Conservation (phyloP, 192 early-diverging fungal genomes). For the Coemansia sp. region DNA sequence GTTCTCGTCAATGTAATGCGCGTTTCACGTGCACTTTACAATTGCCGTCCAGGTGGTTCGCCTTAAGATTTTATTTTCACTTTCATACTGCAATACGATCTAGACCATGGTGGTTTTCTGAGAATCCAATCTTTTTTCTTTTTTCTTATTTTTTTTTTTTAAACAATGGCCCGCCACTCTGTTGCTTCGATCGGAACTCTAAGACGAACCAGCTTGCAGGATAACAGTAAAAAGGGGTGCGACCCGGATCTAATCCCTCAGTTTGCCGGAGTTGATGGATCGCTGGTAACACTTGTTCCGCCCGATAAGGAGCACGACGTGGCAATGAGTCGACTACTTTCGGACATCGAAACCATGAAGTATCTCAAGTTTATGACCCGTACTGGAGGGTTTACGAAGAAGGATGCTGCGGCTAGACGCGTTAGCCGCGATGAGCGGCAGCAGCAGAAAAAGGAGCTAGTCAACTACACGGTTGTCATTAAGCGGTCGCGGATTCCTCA, state of each 20-base stretch:
- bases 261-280: slow-evolving; percentile 16
- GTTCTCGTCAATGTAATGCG: slow-evolving; percentile 35
- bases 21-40: slow-evolving; percentile 15
- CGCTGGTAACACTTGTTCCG: slow-evolving; percentile 27
- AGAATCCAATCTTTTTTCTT: neutral
- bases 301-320: slow-evolving; percentile 39
- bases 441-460: slow-evolving; percentile 16
- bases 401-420: slow-evolving; percentile 18
- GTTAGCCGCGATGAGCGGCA: slow-evolving; percentile 21
- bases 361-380: slow-evolving; percentile 33
- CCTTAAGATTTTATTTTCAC: too few species aligned
- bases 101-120: neutral
- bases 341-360: slow-evolving; percentile 34
- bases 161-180: neutral
- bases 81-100: neutral
- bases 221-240: slow-evolving; percentile 9
- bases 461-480: slow-evolving; percentile 36
- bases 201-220: slow-evolving; percentile 1
- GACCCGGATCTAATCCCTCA: slow-evolving; percentile 20
- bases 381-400: slow-evolving; percentile 18
- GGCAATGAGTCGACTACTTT: slow-evolving; percentile 25
- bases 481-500: slow-evolving; percentile 31
- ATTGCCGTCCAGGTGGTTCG: neutral
- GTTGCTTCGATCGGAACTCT: neutral
- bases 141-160: slow-evolving; percentile 3